Base-by-base conservation (phyloP, 2,329 filamentous ascomycete species). In the Cordyceps farinosa region DNA sequence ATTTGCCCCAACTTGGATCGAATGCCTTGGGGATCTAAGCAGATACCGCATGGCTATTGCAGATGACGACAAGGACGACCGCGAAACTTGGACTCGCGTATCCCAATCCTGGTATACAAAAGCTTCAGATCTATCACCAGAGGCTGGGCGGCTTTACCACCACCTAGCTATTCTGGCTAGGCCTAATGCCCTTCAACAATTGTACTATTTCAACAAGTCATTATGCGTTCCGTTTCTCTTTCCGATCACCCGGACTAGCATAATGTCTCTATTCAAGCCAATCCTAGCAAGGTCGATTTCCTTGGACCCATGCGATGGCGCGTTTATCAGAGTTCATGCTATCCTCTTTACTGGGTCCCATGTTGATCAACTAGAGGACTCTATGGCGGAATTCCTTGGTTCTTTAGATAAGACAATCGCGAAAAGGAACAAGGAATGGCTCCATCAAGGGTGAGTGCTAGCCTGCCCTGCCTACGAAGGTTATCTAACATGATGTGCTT, bases 21-120 rank as follows among this genome's bases (percentile, higher is more conserved):
- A 97, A 67, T 97, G 93, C 60, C 78, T 98, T 0, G 94, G 94
- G 0, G 93, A 98, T 70, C 76, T 98, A 0, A 90, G 89, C 0
- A 81, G 93, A 27, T 97, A 96, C 51, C 74, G 83, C 0, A 97
- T 97, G 92, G 92, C 92, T 0, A 92, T 97, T 51, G 93, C 97
- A 72, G 90, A 96, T 47, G 86, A 90, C 32, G 89, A 95, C 66
- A 81, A 90, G 27, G 77, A 84, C 2, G 90, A 94, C 62, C 80
- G 90, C 1, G 91, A 96, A 55, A 85, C 87, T 0, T 98, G 94
- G 94, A 90, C 90, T 0, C 83, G 84, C 0, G 90, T 97, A 0
- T 90, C 90, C 0, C 80, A 88, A 0, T 87, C 89, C 48, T 98
- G 94, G 95, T 97, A 96, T 67, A 87, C 84, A 2, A 90, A 90